Conservation (phyloP, 176 grass and related monocot species). For the Oryza rufipogon region DNA sequence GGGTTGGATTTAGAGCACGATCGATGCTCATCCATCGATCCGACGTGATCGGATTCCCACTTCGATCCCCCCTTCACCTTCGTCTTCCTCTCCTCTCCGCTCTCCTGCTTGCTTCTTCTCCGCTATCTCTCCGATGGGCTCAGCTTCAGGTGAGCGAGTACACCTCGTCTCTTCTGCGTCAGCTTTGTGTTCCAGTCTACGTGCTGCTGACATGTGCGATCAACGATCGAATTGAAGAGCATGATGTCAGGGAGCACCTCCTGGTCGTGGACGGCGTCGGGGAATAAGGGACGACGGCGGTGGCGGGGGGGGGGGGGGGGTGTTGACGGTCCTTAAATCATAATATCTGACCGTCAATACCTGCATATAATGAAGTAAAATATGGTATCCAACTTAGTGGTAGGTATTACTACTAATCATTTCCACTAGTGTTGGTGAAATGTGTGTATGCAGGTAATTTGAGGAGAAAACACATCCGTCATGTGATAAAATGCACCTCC, state of each 20-base stretch:
- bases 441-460: no score
- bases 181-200: no score
- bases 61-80: neutral
- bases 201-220: neutral
- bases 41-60: neutral
- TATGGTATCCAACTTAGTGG: no score
- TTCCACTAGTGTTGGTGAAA: no score
- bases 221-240: constrained; percentile 24
- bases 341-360: no score
- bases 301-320: neutral
- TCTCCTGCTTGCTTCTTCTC: neutral
- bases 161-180: neutral
- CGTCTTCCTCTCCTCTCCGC: neutral
- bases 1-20: no score
- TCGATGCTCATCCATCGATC: neutral
- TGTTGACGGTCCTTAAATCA: no score
- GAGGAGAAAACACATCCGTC: no score
- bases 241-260: constrained; percentile 60
- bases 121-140: constrained; percentile 34
- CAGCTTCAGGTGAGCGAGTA: constrained; percentile 45
- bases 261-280: constrained; percentile 52
- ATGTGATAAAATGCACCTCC: no score
- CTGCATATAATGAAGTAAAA: no score
- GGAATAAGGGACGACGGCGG: neutral
- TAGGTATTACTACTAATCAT: no score